Conservation (phyloP, 495 filamentous ascomycete genomes). For the Aspergillus taichungensis region DNA sequence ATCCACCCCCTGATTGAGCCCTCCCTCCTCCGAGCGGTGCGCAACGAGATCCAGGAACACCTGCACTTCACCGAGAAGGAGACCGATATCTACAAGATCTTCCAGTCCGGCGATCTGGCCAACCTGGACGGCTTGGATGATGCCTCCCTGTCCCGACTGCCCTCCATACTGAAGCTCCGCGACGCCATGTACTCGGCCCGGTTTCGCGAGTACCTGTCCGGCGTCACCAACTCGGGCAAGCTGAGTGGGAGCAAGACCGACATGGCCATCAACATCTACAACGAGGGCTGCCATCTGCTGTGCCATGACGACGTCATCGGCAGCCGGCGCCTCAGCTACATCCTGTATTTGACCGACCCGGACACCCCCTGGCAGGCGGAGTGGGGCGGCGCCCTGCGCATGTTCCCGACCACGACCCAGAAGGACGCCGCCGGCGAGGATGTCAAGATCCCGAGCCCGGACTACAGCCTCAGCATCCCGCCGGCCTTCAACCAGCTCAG, state of each 20-base stretch:
- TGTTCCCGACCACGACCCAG: conserved; percentile 71
- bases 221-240: conserved; percentile 73
- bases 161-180: conserved; percentile 75
- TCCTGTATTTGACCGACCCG: conserved; percentile 91
- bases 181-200: conserved; percentile 85
- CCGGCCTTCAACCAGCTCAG: conserved; percentile 95
- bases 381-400: conserved; percentile 87
- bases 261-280: conserved; percentile 99
- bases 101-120: conserved; percentile 94
- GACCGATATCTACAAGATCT: conserved; percentile 99
- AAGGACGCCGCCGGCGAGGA: conserved; percentile 57
- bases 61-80: conserved; percentile 97
- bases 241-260: conserved; percentile 93
- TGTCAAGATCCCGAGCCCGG: conserved; percentile 65
- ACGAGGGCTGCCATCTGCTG: conserved; percentile 86
- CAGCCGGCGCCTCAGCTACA: conserved; percentile 86
- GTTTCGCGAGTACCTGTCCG: conserved; percentile 82
- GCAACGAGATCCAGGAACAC: conserved; percentile 77
- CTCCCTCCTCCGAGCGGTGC: conserved; percentile 73
- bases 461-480: conserved; percentile 68
- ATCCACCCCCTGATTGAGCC: conserved; percentile 73
- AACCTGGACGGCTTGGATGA: conserved; percentile 92
- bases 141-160: conserved; percentile 69
- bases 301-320: conserved; percentile 99
- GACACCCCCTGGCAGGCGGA: conserved; percentile 83